A percentile compares a stretch with the other conserved stretches of the same genome.
phyloP scores from a whole-genome alignment of 1,139 yeast genomes.

The Nakaseomyces glabratus region DNA sequence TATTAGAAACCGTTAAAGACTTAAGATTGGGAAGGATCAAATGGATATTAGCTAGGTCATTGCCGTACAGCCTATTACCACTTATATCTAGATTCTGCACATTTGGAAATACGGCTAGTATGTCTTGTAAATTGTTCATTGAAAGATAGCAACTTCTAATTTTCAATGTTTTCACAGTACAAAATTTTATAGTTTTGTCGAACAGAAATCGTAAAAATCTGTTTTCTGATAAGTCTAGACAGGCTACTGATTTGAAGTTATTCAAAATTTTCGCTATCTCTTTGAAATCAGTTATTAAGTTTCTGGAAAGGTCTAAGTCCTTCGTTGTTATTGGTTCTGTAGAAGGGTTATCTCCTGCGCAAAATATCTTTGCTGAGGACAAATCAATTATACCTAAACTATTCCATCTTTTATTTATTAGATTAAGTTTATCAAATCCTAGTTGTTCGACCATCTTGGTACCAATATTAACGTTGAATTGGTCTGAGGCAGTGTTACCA shows the following conservation, averaged over 20 bases:
- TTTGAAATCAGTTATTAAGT: conserved; percentile 41
- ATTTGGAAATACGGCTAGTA: conserved; percentile 3
- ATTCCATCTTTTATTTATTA: conserved; percentile 40
- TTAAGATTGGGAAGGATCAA: too few species aligned
- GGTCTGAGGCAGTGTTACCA: conserved; percentile 27
- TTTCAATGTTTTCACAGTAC: too few species aligned
- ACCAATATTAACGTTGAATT: conserved; percentile 38
- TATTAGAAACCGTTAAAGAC: too few species aligned
- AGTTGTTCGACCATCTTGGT: conserved; percentile 48
- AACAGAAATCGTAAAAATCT: conserved; percentile 35
- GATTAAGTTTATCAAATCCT: conserved; percentile 54
- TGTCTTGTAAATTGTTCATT: conserved; percentile 17
- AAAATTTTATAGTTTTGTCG: too few species aligned
- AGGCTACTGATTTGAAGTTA: conserved; percentile 34
- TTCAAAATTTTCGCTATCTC: conserved; percentile 36
- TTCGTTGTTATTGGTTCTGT: conserved; percentile 22
- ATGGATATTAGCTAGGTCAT: neutral
- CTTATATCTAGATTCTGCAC: conserved; percentile 6
- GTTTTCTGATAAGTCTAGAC: conserved; percentile 56
- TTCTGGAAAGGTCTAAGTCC: conserved; percentile 53
- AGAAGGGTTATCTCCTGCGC: conserved; percentile 11
- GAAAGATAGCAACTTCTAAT: conserved; percentile 6
- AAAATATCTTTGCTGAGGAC: conserved; percentile 33
- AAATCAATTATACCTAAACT: conserved; percentile 44
- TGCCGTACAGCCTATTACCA: neutral